phyloP scores from a whole-genome alignment of 164 flowering plant species.

The Tinospora cordifolia region DNA sequence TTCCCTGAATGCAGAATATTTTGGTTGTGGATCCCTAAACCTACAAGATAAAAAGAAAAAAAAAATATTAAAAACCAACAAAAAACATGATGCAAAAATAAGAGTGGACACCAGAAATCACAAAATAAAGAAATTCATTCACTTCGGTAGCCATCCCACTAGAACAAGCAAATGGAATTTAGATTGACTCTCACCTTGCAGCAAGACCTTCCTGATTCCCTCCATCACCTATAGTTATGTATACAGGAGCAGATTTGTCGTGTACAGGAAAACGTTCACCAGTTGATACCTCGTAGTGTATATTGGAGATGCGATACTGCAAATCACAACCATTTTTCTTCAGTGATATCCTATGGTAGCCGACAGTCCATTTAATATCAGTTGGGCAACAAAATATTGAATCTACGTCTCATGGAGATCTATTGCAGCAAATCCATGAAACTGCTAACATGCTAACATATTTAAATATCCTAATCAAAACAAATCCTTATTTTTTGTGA shows the following conservation, averaged over 20 bases:
- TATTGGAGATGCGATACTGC: conserved; percentile 89
- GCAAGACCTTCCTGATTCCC: conserved; percentile 82
- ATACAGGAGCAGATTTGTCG: conserved; percentile 78
- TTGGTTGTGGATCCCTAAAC: conserved; percentile 83
- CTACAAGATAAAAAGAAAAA: too few species aligned
- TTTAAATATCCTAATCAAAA: neutral
- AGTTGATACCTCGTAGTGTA: conserved; percentile 58
- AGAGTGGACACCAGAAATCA: neutral
- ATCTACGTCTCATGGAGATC: neutral
- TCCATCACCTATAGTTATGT: conserved; percentile 66
- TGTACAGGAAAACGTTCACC: conserved; percentile 59
- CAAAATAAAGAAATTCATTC: neutral
- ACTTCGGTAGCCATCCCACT: neutral
- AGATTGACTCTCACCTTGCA: conserved; percentile 21
- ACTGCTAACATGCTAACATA: neutral
- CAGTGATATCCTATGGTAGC: neutral
- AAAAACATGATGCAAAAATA: conserved; percentile 6
- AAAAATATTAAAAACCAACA: conserved; percentile 1
- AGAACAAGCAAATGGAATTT: neutral
- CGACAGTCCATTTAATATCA: neutral
- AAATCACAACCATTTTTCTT: conserved; percentile 2
- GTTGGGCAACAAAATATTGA: neutral
- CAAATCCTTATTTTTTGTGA: too few species aligned
- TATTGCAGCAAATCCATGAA: neutral
- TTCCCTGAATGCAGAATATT: conserved; percentile 94